Evolutionary conservation across 2,329 filamentous ascomycete species (phyloP).

Genomic region (Diaporthe helianthi): DNA sequence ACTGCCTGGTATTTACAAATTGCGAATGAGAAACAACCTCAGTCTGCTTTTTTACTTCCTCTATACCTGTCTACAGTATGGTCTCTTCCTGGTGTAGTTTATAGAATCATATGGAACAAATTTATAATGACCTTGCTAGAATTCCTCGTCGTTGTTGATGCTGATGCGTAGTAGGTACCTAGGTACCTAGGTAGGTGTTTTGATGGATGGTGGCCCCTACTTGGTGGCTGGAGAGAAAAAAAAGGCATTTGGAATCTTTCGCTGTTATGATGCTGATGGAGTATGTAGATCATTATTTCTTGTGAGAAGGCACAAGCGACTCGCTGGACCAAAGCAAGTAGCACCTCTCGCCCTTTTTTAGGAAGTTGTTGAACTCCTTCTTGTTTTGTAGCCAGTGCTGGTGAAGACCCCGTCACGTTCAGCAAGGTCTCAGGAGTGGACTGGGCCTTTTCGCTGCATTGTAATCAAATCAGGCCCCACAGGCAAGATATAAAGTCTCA

Average conservation of each 20-base stretch:
- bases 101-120: background rate
- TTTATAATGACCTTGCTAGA: background rate
- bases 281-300: background rate
- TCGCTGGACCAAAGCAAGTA: background rate
- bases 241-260: background rate
- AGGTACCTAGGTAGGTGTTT: too few species aligned
- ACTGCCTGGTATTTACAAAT: background rate
- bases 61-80: too few species aligned
- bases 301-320: background rate
- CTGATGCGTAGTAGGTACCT: background rate
- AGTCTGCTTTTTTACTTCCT: background rate
- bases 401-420: background rate
- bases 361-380: background rate
- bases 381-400: background rate
- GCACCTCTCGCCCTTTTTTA: background rate
- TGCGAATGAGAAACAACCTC: background rate
- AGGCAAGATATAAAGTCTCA: background rate
- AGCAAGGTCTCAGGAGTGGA: background rate
- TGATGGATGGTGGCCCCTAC: background rate
- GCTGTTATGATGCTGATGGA: background rate
- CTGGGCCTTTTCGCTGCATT: background rate
- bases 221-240: background rate
- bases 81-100: background rate
- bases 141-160: background rate
- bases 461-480: background rate